phyloP scores from a whole-genome alignment of 2,329 filamentous ascomycete species.

The Penicillium sp. region DNA sequence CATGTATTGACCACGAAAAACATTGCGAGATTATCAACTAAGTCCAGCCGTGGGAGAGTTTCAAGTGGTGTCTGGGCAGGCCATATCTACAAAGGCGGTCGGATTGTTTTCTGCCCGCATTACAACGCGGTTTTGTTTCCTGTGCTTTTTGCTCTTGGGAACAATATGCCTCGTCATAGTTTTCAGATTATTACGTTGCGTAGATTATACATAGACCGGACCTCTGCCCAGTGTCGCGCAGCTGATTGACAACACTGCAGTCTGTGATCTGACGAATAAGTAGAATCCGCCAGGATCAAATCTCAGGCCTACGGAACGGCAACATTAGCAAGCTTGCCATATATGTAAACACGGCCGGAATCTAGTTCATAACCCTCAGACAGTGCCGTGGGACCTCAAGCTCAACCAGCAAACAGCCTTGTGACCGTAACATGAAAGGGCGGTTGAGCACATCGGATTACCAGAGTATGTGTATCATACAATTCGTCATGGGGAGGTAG shows the following conservation, averaged over 20 bases:
- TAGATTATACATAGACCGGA: background rate
- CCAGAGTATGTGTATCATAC: constrained; percentile 45
- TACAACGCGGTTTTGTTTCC: background rate
- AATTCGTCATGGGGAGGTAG: constrained; percentile 41
- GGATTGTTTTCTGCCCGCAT: constrained; percentile 21
- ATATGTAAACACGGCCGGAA: background rate
- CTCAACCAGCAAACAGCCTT: constrained; percentile 46
- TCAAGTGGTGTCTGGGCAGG: constrained; percentile 6
- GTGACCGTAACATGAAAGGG: constrained; percentile 25
- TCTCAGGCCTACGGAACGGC: background rate
- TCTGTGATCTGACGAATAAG: background rate
- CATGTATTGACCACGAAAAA: constrained; percentile 27
- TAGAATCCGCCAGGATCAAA: background rate
- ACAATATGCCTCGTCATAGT: background rate
- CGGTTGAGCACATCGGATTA: constrained; percentile 53
- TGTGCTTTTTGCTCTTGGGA: background rate
- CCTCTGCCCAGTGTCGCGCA: background rate
- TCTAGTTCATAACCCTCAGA: constrained; percentile 37
- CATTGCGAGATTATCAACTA: constrained; percentile 22
- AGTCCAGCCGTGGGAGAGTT: background rate
- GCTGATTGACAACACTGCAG: background rate
- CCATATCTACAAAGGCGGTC: constrained; percentile 29
- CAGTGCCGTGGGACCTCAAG: constrained; percentile 51
- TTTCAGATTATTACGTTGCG: background rate
- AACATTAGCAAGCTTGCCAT: background rate